Conservation (phyloP, 2,329 filamentous ascomycete genomes). For the Alternaria infectoria region DNA sequence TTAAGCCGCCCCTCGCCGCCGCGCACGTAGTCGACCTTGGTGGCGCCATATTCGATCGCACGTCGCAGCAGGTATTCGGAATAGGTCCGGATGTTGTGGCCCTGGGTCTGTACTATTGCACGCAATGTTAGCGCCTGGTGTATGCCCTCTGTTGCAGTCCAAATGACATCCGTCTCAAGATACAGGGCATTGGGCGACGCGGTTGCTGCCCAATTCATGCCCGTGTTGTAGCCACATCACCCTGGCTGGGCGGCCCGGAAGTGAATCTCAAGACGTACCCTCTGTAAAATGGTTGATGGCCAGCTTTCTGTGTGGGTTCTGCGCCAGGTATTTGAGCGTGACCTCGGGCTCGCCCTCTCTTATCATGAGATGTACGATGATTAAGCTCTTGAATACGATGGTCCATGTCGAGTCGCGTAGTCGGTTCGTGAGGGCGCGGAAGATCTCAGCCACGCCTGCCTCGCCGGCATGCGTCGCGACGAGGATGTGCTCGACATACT, state of each 20-base stretch:
- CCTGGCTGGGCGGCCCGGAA: not conserved
- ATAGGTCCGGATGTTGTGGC: conserved; percentile 92
- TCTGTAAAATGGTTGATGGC: conserved; percentile 92
- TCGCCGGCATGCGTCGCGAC: conserved; percentile 94
- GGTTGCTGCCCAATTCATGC: conserved; percentile 2
- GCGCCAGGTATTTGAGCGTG: conserved; percentile 82
- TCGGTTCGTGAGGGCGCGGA: conserved; percentile 86
- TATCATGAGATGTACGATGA: conserved; percentile 97
- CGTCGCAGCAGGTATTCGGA: conserved; percentile 84
- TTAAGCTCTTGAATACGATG: conserved; percentile 97
- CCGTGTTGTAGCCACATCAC: not conserved
- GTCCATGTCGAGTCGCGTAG: conserved; percentile 98
- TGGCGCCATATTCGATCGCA: conserved; percentile 80
- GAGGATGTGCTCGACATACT: conserved; percentile 98
- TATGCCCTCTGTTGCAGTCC: not conserved
- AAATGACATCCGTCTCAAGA: not conserved
- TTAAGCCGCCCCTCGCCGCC: conserved; percentile 82
- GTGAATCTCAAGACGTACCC: conserved; percentile 63
- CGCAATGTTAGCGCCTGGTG: conserved; percentile 45
- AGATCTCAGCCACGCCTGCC: conserved; percentile 93
- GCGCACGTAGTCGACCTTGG: conserved; percentile 88
- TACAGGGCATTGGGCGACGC: not conserved
- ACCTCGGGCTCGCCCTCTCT: conserved; percentile 90
- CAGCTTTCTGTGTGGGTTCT: conserved; percentile 76
- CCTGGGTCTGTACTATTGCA: conserved; percentile 87